Conservation (phyloP, 2,329 filamentous ascomycete species). For the Phialocephala subalpina region DNA sequence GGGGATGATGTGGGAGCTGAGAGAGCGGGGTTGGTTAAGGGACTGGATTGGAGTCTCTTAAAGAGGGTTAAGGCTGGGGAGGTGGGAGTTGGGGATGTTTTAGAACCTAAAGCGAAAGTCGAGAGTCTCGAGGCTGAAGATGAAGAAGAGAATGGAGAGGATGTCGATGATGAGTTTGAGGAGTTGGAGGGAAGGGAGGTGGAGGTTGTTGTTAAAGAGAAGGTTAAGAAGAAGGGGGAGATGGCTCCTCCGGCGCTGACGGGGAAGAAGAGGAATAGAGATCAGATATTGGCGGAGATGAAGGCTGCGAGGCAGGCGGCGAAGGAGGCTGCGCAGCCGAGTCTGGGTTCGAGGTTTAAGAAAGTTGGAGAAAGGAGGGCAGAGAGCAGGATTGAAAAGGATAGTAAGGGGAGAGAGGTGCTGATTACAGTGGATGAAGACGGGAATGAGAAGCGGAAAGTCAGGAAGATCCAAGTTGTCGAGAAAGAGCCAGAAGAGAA, state of each 20-base stretch:
- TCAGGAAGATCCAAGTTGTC: conserved; percentile 59
- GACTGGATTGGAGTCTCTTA: conserved; percentile 84
- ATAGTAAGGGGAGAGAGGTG: conserved; percentile 68
- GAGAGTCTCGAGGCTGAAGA: conserved; percentile 43
- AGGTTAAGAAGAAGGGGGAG: conserved; percentile 63
- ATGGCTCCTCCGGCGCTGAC: conserved; percentile 61
- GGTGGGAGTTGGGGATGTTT: conserved; percentile 56
- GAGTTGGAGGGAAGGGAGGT: conserved; percentile 63
- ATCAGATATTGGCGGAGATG: conserved; percentile 73
- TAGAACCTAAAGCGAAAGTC: conserved; percentile 39
- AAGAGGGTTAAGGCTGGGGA: conserved; percentile 75
- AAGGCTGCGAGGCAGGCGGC: conserved; percentile 69
- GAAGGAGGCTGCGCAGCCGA: conserved; percentile 57
- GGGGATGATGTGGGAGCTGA: conserved; percentile 73
- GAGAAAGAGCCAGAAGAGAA: conserved; percentile 47
- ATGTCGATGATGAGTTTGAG: conserved; percentile 74
- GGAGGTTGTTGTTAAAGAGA: conserved; percentile 57
- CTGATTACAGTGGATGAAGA: conserved; percentile 72
- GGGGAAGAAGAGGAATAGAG: conserved; percentile 68
- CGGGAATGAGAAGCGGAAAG: conserved; percentile 71
- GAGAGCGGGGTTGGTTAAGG: conserved; percentile 90
- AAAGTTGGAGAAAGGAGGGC: conserved; percentile 66
- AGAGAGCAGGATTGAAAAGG: conserved; percentile 66
- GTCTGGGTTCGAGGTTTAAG: conserved; percentile 67
- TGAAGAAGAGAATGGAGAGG: conserved; percentile 44